Evolutionary conservation across 2,329 filamentous ascomycete genomes (phyloP).

Genomic region (Colletotrichum sp.): DNA sequence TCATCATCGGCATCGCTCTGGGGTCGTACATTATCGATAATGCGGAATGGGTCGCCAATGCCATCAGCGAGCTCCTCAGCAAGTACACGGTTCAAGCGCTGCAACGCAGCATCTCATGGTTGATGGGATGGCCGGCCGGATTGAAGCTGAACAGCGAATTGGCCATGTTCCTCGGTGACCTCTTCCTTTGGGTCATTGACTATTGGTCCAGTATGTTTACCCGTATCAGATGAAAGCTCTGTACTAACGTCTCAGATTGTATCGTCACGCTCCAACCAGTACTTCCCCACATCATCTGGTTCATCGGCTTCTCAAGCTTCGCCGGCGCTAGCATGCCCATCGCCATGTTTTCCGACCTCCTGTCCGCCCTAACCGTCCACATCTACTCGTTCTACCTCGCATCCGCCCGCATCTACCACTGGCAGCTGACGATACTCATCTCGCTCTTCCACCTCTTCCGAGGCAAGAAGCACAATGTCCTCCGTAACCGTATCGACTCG

Average conservation of each 20-base stretch:
- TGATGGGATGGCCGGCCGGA: conserved; percentile 95
- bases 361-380: conserved; percentile 90
- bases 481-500: conserved; percentile 96
- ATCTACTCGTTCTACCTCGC: conserved; percentile 99
- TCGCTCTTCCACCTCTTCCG: conserved; percentile 99
- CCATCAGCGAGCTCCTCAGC: conserved; percentile 77
- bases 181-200: conserved; percentile 98
- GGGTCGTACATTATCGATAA: conserved; percentile 98
- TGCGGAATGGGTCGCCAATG: conserved; percentile 79
- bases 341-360: conserved; percentile 90
- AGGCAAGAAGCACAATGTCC: conserved; percentile 96
- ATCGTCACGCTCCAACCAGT: conserved; percentile 79
- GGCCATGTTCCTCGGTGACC: conserved; percentile 89
- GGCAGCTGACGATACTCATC: conserved; percentile 95
- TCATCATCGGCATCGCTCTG: conserved; percentile 96
- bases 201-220: conserved; percentile 84
- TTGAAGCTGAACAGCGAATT: conserved; percentile 95
- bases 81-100: conserved; percentile 89
- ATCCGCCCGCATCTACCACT: conserved; percentile 95
- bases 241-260: conserved; percentile 59
- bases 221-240: background rate
- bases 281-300: conserved; percentile 86
- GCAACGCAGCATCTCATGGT: conserved; percentile 88
- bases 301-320: conserved; percentile 94
- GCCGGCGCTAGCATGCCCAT: conserved; percentile 97